Conservation (phyloP, 1,139 yeast species). For the Geotrichum australiense region DNA sequence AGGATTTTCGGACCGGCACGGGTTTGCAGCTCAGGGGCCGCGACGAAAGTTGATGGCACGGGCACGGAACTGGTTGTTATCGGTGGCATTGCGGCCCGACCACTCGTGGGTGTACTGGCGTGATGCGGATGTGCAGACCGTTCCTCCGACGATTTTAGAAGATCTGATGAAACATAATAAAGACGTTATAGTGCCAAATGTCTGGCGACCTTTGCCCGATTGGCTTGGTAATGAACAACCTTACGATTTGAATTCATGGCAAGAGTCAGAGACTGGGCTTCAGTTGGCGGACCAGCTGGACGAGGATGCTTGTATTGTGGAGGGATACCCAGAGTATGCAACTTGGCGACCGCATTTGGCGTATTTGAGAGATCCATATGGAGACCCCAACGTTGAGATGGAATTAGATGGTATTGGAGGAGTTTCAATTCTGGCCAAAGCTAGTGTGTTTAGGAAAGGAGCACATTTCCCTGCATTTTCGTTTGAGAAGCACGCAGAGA, state of each 20-base stretch:
- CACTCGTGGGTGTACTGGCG: conserved; percentile 80
- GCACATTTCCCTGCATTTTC: conserved; percentile 87
- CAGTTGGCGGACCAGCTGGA: conserved; percentile 69
- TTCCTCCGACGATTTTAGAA: conserved; percentile 54
- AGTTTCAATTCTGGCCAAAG: conserved; percentile 74
- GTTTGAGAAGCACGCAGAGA: conserved; percentile 84
- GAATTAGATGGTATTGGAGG: conserved; percentile 90
- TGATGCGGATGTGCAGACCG: conserved; percentile 63
- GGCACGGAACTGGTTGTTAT: conserved; percentile 63
- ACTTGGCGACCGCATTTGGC: conserved; percentile 93
- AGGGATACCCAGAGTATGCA: conserved; percentile 86
- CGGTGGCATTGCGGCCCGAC: conserved; percentile 57
- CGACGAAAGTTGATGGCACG: conserved; percentile 67
- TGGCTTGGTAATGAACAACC: conserved; percentile 89
- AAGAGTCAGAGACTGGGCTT: conserved; percentile 75
- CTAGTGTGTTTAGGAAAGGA: conserved; percentile 73
- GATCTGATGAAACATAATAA: conserved; percentile 59
- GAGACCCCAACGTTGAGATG: conserved; percentile 81
- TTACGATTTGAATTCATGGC: conserved; percentile 87
- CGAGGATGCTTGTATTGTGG: conserved; percentile 87
- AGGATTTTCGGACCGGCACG: conserved; percentile 77
- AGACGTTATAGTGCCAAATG: conserved; percentile 76
- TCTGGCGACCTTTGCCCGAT: conserved; percentile 88
- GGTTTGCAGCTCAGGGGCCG: conserved; percentile 69
- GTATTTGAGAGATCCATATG: conserved; percentile 76